These are phyloP conservation scores for Lodderomyces beijingensis DNA, from an alignment of 1,139 yeast species.

Conservation along the genomic window DNA sequence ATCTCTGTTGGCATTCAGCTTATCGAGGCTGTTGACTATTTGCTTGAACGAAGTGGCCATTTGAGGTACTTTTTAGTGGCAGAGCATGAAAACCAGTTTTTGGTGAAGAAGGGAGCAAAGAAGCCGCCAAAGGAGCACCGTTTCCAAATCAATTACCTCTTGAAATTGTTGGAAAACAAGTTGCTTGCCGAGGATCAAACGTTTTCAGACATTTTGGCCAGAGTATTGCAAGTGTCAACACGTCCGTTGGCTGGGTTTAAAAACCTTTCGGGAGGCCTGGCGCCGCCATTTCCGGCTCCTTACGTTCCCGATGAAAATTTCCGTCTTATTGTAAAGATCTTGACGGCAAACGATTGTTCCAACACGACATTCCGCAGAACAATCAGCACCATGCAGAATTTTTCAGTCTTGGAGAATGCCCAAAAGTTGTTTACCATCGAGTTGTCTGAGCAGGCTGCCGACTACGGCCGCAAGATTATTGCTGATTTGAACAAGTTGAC, in stretches of 20 bases:
- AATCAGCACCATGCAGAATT: slow-evolving; percentile 75
- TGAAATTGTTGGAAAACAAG: slow-evolving; percentile 58
- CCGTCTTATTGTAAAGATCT: slow-evolving; percentile 59
- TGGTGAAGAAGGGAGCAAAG: slow-evolving; percentile 36
- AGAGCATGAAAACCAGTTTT: slow-evolving; percentile 68
- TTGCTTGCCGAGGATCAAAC: slow-evolving; percentile 68
- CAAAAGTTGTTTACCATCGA: slow-evolving; percentile 65
- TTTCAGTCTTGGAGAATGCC: slow-evolving; percentile 60
- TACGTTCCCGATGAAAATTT: slow-evolving; percentile 61
- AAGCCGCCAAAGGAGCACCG: slow-evolving; percentile 38
- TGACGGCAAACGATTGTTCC: slow-evolving; percentile 84
- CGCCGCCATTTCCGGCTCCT: slow-evolving; percentile 50
- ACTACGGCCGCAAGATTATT: slow-evolving; percentile 55
- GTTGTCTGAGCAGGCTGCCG: slow-evolving; percentile 62
- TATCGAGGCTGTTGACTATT: slow-evolving; percentile 67
- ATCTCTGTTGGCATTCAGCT: slow-evolving; percentile 71
- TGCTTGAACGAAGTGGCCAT: slow-evolving; percentile 66
- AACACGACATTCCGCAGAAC: slow-evolving; percentile 84
- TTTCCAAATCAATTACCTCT: slow-evolving; percentile 69
- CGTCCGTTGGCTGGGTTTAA: slow-evolving; percentile 59
- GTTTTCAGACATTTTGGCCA: slow-evolving; percentile 71
- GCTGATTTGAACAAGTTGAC: slow-evolving; percentile 53
- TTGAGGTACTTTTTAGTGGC: slow-evolving; percentile 73
- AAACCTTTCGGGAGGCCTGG: slow-evolving; percentile 20
- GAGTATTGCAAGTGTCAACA: slow-evolving; percentile 73